These are phyloP conservation scores for Scleroderma citrinum DNA, from an alignment of 768 basidiomycete genomes.

Conservation along the genomic window DNA sequence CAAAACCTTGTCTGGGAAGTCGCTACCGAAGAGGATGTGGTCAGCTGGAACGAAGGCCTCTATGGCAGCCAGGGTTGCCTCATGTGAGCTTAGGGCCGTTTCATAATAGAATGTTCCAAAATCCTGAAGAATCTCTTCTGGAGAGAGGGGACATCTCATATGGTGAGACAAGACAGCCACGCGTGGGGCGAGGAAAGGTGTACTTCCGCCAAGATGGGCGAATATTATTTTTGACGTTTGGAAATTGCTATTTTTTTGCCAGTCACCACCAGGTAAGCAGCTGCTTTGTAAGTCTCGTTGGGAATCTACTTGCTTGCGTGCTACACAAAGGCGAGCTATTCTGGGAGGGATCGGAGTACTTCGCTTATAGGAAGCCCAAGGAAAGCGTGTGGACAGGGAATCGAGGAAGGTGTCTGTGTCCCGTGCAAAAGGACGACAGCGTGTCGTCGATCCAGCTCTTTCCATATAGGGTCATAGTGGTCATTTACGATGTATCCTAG, in stretches of 20 bases:
- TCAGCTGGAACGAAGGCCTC: slow-evolving; percentile 44
- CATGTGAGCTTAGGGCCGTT: slow-evolving; percentile 58
- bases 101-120: slow-evolving; percentile 73
- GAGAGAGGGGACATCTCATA: slow-evolving; percentile 63
- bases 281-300: slow-evolving; percentile 79
- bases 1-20: slow-evolving; percentile 60
- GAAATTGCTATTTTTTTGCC: slow-evolving; percentile 61
- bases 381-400: slow-evolving; percentile 54
- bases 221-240: slow-evolving; percentile 59
- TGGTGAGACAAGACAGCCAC: slow-evolving; percentile 61
- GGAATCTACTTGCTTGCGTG: slow-evolving; percentile 47
- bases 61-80: slow-evolving; percentile 45
- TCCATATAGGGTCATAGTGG: slow-evolving; percentile 60
- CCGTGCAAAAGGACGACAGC: slow-evolving; percentile 72
- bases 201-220: slow-evolving; percentile 70
- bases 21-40: slow-evolving; percentile 64
- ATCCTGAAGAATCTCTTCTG: slow-evolving; percentile 61
- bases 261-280: slow-evolving; percentile 69
- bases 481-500: slow-evolving; percentile 65
- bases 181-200: slow-evolving; percentile 58
- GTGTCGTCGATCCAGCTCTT: slow-evolving; percentile 53
- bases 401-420: slow-evolving; percentile 57
- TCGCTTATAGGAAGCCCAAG: slow-evolving; percentile 67
- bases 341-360: slow-evolving; percentile 30
- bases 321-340: background rate